Percentiles rank a stretch among this genome's conserved stretches.
Conservation (phyloP, 1,139 yeast species). For the Pichia sp. region DNA sequence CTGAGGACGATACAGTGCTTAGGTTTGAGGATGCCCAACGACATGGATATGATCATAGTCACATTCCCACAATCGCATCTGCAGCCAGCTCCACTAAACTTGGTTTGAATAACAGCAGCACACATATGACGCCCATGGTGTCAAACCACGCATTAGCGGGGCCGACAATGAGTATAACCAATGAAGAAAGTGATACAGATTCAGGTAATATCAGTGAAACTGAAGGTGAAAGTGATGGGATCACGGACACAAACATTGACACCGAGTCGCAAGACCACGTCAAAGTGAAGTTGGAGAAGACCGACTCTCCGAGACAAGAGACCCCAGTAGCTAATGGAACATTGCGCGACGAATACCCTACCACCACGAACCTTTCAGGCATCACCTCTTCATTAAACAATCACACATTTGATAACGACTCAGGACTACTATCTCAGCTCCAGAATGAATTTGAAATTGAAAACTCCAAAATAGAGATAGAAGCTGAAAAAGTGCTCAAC, state of each 20-base stretch:
- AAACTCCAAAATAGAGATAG: constrained; percentile 20
- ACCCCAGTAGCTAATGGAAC: not conserved
- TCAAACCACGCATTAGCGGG: not conserved
- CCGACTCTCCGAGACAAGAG: not conserved
- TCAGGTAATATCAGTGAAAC: too few relatives aligned
- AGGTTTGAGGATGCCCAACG: too few relatives aligned
- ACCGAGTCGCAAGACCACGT: too few relatives aligned
- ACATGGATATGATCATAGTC: too few relatives aligned
- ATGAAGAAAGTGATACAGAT: too few relatives aligned
- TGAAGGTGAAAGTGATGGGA: too few relatives aligned
- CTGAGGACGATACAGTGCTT: not conserved
- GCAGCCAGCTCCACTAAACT: too few relatives aligned
- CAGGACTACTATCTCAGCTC: constrained; percentile 16
- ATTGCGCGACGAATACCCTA: too few relatives aligned
- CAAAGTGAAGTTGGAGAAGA: not conserved
- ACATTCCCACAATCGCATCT: too few relatives aligned
- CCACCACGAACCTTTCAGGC: not conserved
- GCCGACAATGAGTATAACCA: not conserved
- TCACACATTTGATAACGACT: constrained; percentile 13
- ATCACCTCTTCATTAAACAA: not conserved
- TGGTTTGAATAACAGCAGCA: too few relatives aligned
- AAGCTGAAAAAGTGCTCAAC: constrained; percentile 19
- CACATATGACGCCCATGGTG: too few relatives aligned
- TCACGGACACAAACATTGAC: too few relatives aligned
- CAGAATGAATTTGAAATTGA: constrained; percentile 21